phyloP scores from a whole-genome alignment of 495 filamentous ascomycete species.

The Aspergillus leporis region DNA sequence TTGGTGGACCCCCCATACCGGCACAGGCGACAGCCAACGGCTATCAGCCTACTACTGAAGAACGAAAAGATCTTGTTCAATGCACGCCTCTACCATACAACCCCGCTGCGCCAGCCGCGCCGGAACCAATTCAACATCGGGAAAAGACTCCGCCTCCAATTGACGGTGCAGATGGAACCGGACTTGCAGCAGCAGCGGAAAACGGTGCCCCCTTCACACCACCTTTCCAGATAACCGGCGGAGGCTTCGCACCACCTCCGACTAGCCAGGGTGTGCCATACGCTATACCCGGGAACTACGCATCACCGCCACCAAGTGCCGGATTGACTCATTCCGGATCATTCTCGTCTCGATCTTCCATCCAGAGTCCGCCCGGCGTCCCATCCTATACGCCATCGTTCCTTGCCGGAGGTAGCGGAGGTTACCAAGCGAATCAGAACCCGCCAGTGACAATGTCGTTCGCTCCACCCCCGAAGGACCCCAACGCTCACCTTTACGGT shows the following conservation, averaged over 20 bases:
- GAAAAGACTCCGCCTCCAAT: conserved; percentile 88
- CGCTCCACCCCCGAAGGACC: conserved; percentile 49
- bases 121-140: conserved; percentile 77
- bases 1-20: conserved; percentile 31
- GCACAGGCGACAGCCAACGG: conserved; percentile 22
- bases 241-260: conserved; percentile 27
- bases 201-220: conserved; percentile 46
- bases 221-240: conserved; percentile 38
- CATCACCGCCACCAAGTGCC: conserved; percentile 41
- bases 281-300: conserved; percentile 28
- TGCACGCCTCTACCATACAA: conserved; percentile 86
- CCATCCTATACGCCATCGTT: conserved; percentile 39
- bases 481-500: conserved; percentile 44
- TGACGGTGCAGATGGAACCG: conserved; percentile 70
- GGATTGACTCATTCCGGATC: conserved; percentile 30
- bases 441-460: conserved; percentile 36
- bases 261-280: conserved; percentile 32
- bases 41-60: conserved; percentile 34
- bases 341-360: conserved; percentile 25
- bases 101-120: conserved; percentile 81
- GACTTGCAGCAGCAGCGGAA: conserved; percentile 70
- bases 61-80: conserved; percentile 44
- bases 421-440: conserved; percentile 12
- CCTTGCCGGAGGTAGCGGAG: conserved; percentile 18
- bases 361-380: conserved; percentile 28